phyloP scores from a whole-genome alignment of 2,329 filamentous ascomycete genomes.

The Verticillium isaacii region DNA sequence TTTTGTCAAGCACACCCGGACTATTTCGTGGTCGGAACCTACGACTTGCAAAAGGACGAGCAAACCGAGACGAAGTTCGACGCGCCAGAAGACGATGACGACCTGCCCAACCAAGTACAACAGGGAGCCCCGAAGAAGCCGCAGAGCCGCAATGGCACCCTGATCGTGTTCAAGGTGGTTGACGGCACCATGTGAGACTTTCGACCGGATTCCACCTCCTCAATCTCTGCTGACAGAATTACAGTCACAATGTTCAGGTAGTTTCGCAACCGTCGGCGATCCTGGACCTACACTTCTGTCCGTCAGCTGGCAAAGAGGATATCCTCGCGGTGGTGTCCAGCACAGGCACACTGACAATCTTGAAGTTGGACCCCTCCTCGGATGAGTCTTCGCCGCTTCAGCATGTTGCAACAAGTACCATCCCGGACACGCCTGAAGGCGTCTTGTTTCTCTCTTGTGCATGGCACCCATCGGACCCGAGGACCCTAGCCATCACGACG shows the following conservation, averaged over 20 bases:
- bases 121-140: constrained; percentile 26
- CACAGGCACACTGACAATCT: constrained; percentile 65
- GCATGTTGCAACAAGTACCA: constrained; percentile 38
- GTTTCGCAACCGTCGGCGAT: constrained; percentile 66
- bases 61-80: not conserved
- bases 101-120: constrained; percentile 14
- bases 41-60: constrained; percentile 60
- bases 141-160: constrained; percentile 68
- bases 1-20: constrained; percentile 60
- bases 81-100: constrained; percentile 1
- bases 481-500: constrained; percentile 65
- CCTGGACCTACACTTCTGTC: constrained; percentile 80
- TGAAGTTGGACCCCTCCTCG: constrained; percentile 41
- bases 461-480: constrained; percentile 58
- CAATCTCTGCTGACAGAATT: not conserved
- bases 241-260: not conserved
- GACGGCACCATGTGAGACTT: constrained; percentile 50
- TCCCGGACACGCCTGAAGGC: constrained; percentile 46
- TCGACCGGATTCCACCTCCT: constrained; percentile 1
- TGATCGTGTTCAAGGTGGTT: constrained; percentile 60
- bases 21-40: constrained; percentile 79
- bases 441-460: constrained; percentile 67
- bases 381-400: constrained; percentile 27
- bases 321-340: constrained; percentile 74
- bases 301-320: constrained; percentile 34